Evolutionary conservation across 225 moss, liverwort and hornwort genomes (phyloP), one percentile per base, ranked within the genome.

Genomic region (Straminergon stramineum): DNA sequence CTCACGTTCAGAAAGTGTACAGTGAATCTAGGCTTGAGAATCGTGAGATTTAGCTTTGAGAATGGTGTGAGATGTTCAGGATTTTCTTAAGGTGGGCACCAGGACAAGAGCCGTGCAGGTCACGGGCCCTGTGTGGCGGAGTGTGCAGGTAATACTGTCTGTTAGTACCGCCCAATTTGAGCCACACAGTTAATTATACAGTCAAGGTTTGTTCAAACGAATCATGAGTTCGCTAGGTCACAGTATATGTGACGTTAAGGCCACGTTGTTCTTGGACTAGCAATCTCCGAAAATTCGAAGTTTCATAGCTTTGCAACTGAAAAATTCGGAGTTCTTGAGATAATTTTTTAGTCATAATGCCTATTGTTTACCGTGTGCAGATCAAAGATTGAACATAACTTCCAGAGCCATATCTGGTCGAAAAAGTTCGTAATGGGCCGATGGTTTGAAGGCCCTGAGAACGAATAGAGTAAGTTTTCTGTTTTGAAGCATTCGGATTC

Each of bases 121-220:
- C 91, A 94, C 89, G 93, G 84, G 91, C 32, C 71, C 66, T 34
- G 75, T 86, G 91, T 92, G 91, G 43, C 18, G 80, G 35, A 73
- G 81, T 75, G 83, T 85, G 91, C 81, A 94, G 89, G 90, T 91
- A 79, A 87, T 89, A 85, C 87, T 82, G 68, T 79, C 90, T 82
- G 88, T 87, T 87, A 84, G 87, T 79, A 91, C 91, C 26, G 78
- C 89, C 71, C 70, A 58, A 71, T 85, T 48, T 82, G 53, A 86
- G 83, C 83, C 91, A 82, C 89, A 71, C 86, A 82, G 71, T 55
- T n/a, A 70, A 75, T 17, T 60, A 15, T 53, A 67, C 79, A 89
- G 84, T 65, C 81, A 58, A 57, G 89, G 66, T 68, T 86, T 34
- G 89, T 89, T 84, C 77, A 35, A 87, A 70, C 75, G 84, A 84